Conservation (phyloP, 768 basidiomycete genomes). For the Boletus reticulatus region DNA sequence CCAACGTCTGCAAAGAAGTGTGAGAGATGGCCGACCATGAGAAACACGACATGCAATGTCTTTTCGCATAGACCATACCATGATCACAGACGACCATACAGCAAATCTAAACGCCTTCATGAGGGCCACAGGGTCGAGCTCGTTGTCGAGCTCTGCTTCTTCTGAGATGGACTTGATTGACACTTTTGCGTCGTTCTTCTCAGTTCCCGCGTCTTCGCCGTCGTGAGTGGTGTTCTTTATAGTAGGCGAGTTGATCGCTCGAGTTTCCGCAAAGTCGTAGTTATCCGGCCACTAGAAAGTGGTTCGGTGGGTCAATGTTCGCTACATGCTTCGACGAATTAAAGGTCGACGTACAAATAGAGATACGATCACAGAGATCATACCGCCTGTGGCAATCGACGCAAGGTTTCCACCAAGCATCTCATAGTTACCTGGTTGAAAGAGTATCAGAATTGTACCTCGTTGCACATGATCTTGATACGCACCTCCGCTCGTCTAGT, state of each 20-base stretch:
- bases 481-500: conserved; percentile 50
- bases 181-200: conserved; percentile 36
- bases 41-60: neutral
- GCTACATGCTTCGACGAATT: neutral
- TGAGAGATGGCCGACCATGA: neutral
- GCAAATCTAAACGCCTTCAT: conserved; percentile 81
- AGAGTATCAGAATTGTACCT: neutral
- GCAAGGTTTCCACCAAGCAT: conserved; percentile 93
- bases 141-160: conserved; percentile 43
- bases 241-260: conserved; percentile 61
- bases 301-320: neutral
- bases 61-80: conserved; percentile 43
- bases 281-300: conserved; percentile 66
- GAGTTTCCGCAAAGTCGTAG: conserved; percentile 78
- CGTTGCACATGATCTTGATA: conserved; percentile 21
- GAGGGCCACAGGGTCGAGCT: conserved; percentile 63
- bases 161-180: conserved; percentile 38
- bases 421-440: conserved; percentile 43
- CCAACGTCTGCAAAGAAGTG: conserved; percentile 40
- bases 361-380: conserved; percentile 66
- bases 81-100: conserved; percentile 62
- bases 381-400: conserved; percentile 76
- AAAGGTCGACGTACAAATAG: conserved; percentile 47
- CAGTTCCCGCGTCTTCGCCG: conserved; percentile 30
- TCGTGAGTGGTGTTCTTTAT: conserved; percentile 12